Evolutionary conservation across 139 green algal species (phyloP).

Genomic region (Micromonas pusilla): DNA sequence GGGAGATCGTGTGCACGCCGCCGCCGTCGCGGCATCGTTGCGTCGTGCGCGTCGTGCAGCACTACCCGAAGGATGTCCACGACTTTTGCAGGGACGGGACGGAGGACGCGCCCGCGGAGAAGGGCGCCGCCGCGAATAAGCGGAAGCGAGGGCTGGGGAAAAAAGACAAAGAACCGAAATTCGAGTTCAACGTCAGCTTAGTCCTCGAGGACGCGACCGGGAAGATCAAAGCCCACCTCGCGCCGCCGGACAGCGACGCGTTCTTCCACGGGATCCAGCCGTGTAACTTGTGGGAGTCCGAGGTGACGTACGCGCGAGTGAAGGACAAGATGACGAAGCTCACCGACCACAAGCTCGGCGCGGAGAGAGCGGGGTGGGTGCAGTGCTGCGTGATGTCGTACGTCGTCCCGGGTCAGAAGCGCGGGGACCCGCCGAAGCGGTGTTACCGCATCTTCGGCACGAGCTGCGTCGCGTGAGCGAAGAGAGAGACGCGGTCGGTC

Average conservation of each 20-base stretch:
- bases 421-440: background rate
- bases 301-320: background rate
- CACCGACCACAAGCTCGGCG: background rate
- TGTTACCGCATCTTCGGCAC: background rate
- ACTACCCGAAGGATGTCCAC: background rate
- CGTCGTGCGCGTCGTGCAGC: background rate
- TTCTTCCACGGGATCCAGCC: conserved; percentile 5
- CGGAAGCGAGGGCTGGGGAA: background rate
- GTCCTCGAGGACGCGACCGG: background rate
- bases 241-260: background rate
- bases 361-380: background rate
- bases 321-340: background rate
- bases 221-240: background rate
- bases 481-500: too few species aligned
- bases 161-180: background rate
- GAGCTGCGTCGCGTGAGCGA: too few species aligned
- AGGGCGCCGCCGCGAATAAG: background rate
- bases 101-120: background rate
- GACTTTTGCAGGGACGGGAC: background rate
- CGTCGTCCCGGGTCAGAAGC: background rate
- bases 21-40: background rate
- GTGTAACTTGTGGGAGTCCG: background rate
- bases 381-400: conserved; percentile 14
- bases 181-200: background rate
- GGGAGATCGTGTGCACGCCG: background rate